These are phyloP conservation scores for Ogataea saltuana DNA, from an alignment of 805 yeast genomes.

Conservation along the genomic window DNA sequence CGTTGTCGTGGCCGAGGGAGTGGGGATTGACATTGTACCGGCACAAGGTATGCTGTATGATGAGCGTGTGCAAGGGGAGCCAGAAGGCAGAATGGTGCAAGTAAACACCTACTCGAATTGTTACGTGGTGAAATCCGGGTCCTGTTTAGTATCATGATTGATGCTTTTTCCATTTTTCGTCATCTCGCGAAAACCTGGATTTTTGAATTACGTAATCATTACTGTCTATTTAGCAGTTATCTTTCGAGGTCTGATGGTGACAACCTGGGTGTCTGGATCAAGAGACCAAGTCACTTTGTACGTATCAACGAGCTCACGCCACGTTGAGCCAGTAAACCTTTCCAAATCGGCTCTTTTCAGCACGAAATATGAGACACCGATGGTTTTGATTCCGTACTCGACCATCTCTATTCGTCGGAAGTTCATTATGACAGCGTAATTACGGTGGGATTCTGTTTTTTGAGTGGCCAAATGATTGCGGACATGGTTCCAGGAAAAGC, in stretches of 20 bases:
- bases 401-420: slow-evolving; percentile 41
- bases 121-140: background rate
- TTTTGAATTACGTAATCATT: slow-evolving; percentile 11
- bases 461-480: slow-evolving; percentile 17
- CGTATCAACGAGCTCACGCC: slow-evolving; percentile 26
- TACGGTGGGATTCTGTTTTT: slow-evolving; percentile 6
- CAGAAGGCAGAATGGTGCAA: too few relatives aligned
- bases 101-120: too few relatives aligned
- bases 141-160: too few relatives aligned
- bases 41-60: background rate
- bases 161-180: too few relatives aligned
- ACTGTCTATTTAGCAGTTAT: slow-evolving; percentile 2
- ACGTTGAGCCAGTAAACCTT: slow-evolving; percentile 33
- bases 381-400: slow-evolving; percentile 34
- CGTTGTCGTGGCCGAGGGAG: slow-evolving; percentile 21
- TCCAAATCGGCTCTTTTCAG: slow-evolving; percentile 32
- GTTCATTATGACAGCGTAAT: slow-evolving; percentile 39
- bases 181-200: background rate
- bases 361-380: slow-evolving; percentile 43
- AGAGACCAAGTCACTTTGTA: slow-evolving; percentile 37
- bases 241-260: slow-evolving; percentile 27
- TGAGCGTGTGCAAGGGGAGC: too few relatives aligned
- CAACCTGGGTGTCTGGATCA: slow-evolving; percentile 30
- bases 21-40: slow-evolving; percentile 18
- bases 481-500: slow-evolving; percentile 35